phyloP scores from a whole-genome alignment of 495 filamentous ascomycete species.

The Aspergillus homomorphus region DNA sequence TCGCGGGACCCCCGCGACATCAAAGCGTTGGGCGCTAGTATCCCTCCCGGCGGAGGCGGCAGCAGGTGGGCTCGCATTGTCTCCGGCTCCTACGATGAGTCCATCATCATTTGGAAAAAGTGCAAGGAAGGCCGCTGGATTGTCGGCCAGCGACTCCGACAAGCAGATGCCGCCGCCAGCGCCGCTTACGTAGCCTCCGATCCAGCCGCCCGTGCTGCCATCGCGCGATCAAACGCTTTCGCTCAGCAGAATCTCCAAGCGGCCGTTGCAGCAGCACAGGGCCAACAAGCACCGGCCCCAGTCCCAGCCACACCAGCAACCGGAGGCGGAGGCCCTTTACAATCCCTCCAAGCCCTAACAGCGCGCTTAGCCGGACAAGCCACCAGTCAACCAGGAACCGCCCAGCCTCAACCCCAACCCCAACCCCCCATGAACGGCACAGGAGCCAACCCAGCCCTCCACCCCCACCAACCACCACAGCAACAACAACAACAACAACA shows the following conservation, averaged over 20 bases:
- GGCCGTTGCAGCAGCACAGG: background rate
- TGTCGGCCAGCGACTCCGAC: slow-evolving; percentile 64
- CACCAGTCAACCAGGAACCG: background rate
- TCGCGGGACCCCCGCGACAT: slow-evolving; percentile 73
- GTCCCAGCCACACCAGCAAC: background rate
- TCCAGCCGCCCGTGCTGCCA: slow-evolving; percentile 18
- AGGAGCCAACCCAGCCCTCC: background rate
- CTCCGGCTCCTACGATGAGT: slow-evolving; percentile 93
- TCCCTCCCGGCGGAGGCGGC: slow-evolving; percentile 86
- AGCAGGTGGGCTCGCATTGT: slow-evolving; percentile 85
- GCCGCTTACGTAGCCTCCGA: slow-evolving; percentile 30
- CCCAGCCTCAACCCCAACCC: background rate
- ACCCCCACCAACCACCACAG: background rate
- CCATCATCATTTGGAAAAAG: slow-evolving; percentile 89
- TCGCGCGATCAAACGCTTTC: slow-evolving; percentile 24
- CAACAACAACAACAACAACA: background rate
- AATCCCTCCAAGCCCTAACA: background rate
- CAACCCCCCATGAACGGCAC: background rate
- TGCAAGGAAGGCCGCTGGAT: slow-evolving; percentile 80
- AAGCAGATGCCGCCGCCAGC: slow-evolving; percentile 56
- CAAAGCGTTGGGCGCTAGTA: slow-evolving; percentile 70
- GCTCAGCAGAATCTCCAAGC: slow-evolving; percentile 17
- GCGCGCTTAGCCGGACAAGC: background rate
- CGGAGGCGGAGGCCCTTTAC: background rate
- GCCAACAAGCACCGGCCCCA: background rate